A percentile compares a stretch with the other conserved stretches of the same genome.
Evolutionary conservation across 495 filamentous ascomycete genomes (phyloP).

Genomic region (Penicillium cosmopolitanum): DNA sequence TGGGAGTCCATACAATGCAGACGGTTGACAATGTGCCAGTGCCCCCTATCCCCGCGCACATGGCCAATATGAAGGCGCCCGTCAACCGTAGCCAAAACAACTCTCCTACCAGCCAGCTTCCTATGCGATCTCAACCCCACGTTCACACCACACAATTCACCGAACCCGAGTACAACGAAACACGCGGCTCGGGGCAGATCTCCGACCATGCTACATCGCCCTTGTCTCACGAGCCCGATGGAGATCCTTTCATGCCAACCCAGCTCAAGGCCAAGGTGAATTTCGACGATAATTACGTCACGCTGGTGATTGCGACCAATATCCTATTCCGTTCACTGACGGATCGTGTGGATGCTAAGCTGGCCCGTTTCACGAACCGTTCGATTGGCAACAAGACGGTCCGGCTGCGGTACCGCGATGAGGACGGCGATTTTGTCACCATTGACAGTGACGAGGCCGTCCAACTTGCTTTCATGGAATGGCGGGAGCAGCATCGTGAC

Average conservation of each 20-base stretch:
- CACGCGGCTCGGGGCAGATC: constrained; percentile 29
- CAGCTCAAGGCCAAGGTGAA: constrained; percentile 96
- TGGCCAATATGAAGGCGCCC: constrained; percentile 59
- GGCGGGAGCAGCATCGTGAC: constrained; percentile 74
- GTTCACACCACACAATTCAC: constrained; percentile 41
- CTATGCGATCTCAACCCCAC: constrained; percentile 46
- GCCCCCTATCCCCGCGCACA: constrained; percentile 63
- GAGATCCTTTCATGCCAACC: constrained; percentile 49
- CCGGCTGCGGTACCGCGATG: constrained; percentile 86
- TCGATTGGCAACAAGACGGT: constrained; percentile 78
- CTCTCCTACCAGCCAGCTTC: constrained; percentile 60
- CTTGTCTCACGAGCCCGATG: constrained; percentile 38
- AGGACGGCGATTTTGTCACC: constrained; percentile 88
- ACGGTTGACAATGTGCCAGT: constrained; percentile 69
- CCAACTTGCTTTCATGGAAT: constrained; percentile 89
- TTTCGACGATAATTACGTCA: constrained; percentile 81
- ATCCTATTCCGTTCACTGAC: constrained; percentile 90
- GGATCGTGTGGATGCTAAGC: constrained; percentile 95
- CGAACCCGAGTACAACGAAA: constrained; percentile 44
- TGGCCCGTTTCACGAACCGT: constrained; percentile 77
- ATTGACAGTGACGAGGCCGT: constrained; percentile 96
- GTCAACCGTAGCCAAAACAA: constrained; percentile 70
- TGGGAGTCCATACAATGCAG: constrained; percentile 63
- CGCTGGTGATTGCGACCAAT: constrained; percentile 88
- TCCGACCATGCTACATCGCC: constrained; percentile 46